Conservation (phyloP, 2,329 filamentous ascomycete genomes). For the Exophiala calicioides region DNA sequence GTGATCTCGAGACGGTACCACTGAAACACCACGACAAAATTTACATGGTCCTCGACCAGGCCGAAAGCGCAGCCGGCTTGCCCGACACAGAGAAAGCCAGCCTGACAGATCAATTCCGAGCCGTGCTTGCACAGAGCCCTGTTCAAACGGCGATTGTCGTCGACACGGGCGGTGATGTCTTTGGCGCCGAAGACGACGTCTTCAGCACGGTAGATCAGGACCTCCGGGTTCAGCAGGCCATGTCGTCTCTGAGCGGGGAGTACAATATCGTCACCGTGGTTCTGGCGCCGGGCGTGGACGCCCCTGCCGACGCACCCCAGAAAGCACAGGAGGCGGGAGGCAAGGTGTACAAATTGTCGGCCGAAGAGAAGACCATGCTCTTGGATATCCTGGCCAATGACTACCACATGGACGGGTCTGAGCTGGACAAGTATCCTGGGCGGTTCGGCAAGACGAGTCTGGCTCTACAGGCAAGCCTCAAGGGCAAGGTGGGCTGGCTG, state of each 20-base stretch:
- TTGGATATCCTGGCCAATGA: conserved; percentile 26
- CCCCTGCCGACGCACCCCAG: conserved; percentile 22
- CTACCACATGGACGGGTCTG: conserved; percentile 30
- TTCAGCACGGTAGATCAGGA: conserved; percentile 29
- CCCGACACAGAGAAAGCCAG: conserved; percentile 24
- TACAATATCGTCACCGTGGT: conserved; percentile 29
- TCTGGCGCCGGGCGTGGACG: conserved; percentile 30
- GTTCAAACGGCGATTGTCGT: conserved; percentile 28
- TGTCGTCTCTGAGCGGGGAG: conserved; percentile 8
- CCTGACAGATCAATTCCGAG: conserved; percentile 24
- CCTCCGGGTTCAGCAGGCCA: conserved; percentile 24
- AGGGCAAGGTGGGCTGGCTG: conserved; percentile 25
- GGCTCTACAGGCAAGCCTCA: conserved; percentile 26
- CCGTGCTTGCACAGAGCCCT: conserved; percentile 18
- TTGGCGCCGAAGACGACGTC: conserved; percentile 19
- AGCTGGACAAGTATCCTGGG: no score
- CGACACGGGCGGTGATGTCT: conserved; percentile 32
- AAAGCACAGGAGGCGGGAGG: conserved; percentile 25
- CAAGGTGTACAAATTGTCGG: conserved; percentile 21
- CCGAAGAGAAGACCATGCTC: conserved; percentile 22
- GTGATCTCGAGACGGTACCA: conserved; percentile 29
- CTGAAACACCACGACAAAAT: conserved; percentile 24
- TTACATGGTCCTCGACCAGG: conserved; percentile 31
- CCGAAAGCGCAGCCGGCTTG: conserved; percentile 20
- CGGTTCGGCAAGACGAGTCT: conserved; percentile 31